These are phyloP conservation scores for Pestalotiopsis sp. DNA, from an alignment of 2,329 filamentous ascomycete species.

Conservation along the genomic window DNA sequence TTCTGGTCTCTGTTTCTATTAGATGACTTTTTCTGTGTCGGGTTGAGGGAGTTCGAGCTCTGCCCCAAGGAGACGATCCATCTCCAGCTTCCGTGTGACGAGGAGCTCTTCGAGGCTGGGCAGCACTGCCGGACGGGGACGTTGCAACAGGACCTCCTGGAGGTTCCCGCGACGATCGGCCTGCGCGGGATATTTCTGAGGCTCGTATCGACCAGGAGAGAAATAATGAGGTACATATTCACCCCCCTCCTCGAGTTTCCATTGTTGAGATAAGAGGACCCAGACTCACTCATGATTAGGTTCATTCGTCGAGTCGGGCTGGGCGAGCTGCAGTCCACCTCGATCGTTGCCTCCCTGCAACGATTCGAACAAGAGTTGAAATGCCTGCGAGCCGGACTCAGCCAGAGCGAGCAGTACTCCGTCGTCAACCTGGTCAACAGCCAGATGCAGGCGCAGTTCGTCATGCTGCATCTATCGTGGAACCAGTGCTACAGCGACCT, in stretches of 20 bases:
- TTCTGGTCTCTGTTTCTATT: conserved; percentile 42
- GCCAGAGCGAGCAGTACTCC: conserved; percentile 24
- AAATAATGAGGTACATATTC: conserved; percentile 26
- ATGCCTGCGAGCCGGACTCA: conserved; percentile 18
- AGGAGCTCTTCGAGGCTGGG: conserved; percentile 30
- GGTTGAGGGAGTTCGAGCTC: conserved; percentile 40
- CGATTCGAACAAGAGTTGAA: conserved; percentile 26
- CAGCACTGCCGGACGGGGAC: conserved; percentile 21
- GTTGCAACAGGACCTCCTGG: conserved; percentile 20
- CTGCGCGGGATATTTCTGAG: conserved; percentile 25
- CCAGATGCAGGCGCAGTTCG: conserved; percentile 25
- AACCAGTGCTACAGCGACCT: conserved; percentile 45
- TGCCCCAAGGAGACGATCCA: conserved; percentile 39
- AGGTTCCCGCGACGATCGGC: conserved; percentile 17
- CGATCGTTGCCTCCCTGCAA: conserved; percentile 23
- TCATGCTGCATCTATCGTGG: conserved; percentile 37
- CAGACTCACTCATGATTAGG: conserved; percentile 15
- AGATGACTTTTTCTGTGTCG: conserved; percentile 41
- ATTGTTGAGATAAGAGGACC: background rate
- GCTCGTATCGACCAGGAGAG: conserved; percentile 25
- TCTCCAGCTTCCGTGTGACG: conserved; percentile 36
- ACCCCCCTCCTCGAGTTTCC: background rate
- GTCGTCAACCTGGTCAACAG: conserved; percentile 20
- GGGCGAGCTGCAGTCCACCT: conserved; percentile 24
- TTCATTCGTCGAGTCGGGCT: conserved; percentile 29